phyloP scores from a whole-genome alignment of 2,329 filamentous ascomycete genomes.

The Talaromyces pinophilus region DNA sequence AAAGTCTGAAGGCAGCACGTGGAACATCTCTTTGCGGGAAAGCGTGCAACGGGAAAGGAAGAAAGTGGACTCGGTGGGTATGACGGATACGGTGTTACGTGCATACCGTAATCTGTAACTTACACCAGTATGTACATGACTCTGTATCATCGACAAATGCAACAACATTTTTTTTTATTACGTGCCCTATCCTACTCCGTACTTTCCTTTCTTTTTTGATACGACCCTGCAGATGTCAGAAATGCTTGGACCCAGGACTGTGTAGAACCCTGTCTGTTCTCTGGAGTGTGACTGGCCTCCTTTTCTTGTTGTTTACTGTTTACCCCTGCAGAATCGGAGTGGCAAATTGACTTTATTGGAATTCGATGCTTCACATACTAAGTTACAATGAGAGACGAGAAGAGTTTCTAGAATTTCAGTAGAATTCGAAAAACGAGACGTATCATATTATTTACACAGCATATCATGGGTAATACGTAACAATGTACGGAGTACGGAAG shows the following conservation, averaged over 20 bases:
- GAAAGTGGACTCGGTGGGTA: background rate
- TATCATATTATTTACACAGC: background rate
- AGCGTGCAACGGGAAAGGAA: background rate
- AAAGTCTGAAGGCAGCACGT: constrained; percentile 5
- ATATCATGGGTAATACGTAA: background rate
- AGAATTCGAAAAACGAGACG: background rate
- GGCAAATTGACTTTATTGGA: background rate
- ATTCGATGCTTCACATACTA: background rate
- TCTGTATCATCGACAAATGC: background rate
- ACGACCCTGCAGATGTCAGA: background rate
- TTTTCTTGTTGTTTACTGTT: background rate
- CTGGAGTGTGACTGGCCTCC: background rate
- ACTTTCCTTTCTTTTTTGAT: background rate
- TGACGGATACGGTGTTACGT: background rate
- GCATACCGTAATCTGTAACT: background rate
- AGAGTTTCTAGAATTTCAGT: background rate
- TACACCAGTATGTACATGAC: too few species aligned
- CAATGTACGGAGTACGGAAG: background rate
- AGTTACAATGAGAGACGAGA: background rate
- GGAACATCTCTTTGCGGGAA: background rate
- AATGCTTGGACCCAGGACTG: background rate
- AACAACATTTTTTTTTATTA: background rate
- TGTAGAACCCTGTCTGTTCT: background rate
- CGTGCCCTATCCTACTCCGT: background rate
- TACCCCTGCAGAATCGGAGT: constrained; percentile 5